These are phyloP conservation scores for Botrytis paeoniae DNA, from an alignment of 2,329 filamentous ascomycete species.

Conservation along the genomic window DNA sequence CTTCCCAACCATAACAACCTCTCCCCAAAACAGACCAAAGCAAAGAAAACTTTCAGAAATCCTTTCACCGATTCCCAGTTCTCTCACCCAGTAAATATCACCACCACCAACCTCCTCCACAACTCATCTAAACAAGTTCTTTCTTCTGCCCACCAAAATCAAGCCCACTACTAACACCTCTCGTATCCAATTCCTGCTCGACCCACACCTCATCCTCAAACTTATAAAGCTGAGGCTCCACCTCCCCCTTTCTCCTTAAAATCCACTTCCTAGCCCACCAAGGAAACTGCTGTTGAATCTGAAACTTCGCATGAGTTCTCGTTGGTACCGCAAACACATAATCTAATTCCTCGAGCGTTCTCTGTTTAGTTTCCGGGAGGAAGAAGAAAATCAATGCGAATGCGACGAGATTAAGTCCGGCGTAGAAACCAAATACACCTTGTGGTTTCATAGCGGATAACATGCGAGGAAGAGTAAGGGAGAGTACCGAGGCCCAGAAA, in stretches of 20 bases:
- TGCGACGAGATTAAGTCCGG: slow-evolving; percentile 53
- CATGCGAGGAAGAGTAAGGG: slow-evolving; percentile 47
- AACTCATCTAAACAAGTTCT: slow-evolving; percentile 2
- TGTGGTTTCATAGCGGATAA: slow-evolving; percentile 24
- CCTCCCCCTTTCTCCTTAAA: slow-evolving; percentile 36
- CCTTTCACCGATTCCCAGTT: not conserved
- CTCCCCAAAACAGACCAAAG: not conserved
- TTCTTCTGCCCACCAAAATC: not conserved
- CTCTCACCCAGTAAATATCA: not conserved
- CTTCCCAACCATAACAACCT: not conserved
- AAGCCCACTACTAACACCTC: slow-evolving; percentile 5
- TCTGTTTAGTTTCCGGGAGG: slow-evolving; percentile 57
- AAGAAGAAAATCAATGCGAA: slow-evolving; percentile 55
- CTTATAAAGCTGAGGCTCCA: slow-evolving; percentile 10
- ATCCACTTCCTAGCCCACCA: slow-evolving; percentile 28
- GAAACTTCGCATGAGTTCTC: slow-evolving; percentile 34
- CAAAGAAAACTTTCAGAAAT: not conserved
- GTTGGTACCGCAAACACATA: slow-evolving; percentile 47
- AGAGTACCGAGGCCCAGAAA: slow-evolving; percentile 59
- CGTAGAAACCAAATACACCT: slow-evolving; percentile 53
- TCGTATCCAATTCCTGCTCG: not conserved
- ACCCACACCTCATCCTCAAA: slow-evolving; percentile 20
- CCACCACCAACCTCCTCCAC: not conserved
- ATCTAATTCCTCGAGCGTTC: slow-evolving; percentile 38
- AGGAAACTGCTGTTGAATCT: slow-evolving; percentile 33